These are phyloP conservation scores for Pleurotus pulmonarius DNA, from an alignment of 768 basidiomycete genomes.

Conservation along the genomic window DNA sequence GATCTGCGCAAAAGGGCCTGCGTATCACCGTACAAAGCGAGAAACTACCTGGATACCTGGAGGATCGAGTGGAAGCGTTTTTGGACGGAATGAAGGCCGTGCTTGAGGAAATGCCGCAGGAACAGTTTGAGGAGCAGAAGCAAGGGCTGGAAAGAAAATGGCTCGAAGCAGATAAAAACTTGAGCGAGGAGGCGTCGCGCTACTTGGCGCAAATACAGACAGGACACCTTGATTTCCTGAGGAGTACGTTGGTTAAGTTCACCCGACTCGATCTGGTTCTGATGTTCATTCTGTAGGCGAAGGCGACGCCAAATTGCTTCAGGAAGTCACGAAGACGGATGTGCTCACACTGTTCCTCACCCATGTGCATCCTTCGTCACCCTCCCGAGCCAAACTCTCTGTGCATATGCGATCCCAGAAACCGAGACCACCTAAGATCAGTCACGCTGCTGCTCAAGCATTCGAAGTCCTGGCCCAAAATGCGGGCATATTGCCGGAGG, in stretches of 20 bases:
- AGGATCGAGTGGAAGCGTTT: constrained; percentile 87
- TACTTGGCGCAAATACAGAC: constrained; percentile 71
- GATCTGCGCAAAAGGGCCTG: constrained; percentile 71
- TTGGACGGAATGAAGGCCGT: constrained; percentile 66
- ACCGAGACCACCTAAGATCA: constrained; percentile 56
- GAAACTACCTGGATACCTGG: constrained; percentile 72
- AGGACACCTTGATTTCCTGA: constrained; percentile 83
- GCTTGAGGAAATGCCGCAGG: constrained; percentile 65
- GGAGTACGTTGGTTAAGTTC: constrained; percentile 51
- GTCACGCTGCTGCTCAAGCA: constrained; percentile 55
- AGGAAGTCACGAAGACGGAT: constrained; percentile 68
- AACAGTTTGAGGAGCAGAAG: constrained; percentile 78
- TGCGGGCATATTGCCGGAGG: constrained; percentile 45
- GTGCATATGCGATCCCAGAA: constrained; percentile 77
- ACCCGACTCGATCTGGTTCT: background rate
- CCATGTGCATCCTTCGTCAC: constrained; percentile 65
- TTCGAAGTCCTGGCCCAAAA: constrained; percentile 53
- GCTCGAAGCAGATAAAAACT: constrained; percentile 85
- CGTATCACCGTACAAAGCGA: constrained; percentile 90
- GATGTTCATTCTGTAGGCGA: constrained; percentile 43
- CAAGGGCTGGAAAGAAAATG: constrained; percentile 73
- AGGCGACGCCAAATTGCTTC: constrained; percentile 66
- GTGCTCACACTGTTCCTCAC: constrained; percentile 66
- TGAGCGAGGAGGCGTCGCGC: constrained; percentile 71
- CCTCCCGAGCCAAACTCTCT: constrained; percentile 76